Base-by-base conservation (phyloP, 768 basidiomycete genomes). In the Amanita rimosa region DNA sequence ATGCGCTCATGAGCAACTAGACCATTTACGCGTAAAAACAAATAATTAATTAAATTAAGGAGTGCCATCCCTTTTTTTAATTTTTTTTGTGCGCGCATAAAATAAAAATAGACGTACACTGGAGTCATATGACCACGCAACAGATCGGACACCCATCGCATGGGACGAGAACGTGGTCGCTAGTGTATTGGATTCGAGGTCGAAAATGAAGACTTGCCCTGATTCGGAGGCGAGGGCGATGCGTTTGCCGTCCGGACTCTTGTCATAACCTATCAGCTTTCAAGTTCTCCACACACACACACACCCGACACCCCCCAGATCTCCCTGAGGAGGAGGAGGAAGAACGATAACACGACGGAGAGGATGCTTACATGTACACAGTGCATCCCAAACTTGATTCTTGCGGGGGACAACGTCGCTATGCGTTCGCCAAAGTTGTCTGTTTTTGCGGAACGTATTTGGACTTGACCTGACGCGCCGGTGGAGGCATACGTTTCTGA, bases 111-210 rank as follows among this genome's bases (percentile, higher is more conserved):
- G 33, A 70, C 79, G 52, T 60, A 94, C 92, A 63, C 80, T 87
- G 1, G 85, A 85, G 62, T 96, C 93, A 44, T 79, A 75, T 8
- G 90, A 92, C 93, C 93, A 97, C 6, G 86, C 76, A 3, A 96
- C 63, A 0, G 86, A 83, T 33, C 93, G 82, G 6, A 93, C 89
- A 40, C 82, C 76, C 83, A 92, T 90, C 8, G 89, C 91, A 62
- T 97, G 93, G 2, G 89, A 88, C 4, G 82, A 80, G 64, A 83
- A 94, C 2, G 84, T 87, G 3, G 78, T 70, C 0, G 74, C 65
- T 38, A 95, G 65, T 6, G 80, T 64, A 51, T 69, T 70, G 2
- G 84, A 73, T 60, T 86, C 83, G 34, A 85, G 61, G 62, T 95
- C 92, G 53, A 93, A 85, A 38, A 97, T 70, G 62, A 78, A 88